These are phyloP conservation scores for Symbiodinium pilosum DNA, from an alignment of 73 alveolate species.

Conservation along the genomic window DNA sequence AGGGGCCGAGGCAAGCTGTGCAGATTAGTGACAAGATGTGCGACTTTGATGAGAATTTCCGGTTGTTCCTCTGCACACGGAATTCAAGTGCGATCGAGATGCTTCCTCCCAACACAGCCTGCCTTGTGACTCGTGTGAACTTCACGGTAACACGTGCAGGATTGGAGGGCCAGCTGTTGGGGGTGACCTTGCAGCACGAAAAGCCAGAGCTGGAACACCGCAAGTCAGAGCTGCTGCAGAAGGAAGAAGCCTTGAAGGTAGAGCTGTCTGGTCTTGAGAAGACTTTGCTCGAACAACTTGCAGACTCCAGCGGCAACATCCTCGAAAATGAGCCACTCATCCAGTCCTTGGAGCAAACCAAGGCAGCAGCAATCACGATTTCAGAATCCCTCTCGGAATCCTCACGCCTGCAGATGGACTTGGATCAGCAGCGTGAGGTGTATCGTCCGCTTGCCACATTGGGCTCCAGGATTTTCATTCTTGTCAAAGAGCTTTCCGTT, in stretches of 20 bases:
- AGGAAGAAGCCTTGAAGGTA: conserved; percentile 99
- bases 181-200: conserved; percentile 99
- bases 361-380: conserved; percentile 97
- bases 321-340: conserved; percentile 99
- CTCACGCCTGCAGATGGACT: conserved; percentile 97
- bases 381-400: conserved; percentile 98
- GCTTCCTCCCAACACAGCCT: conserved; percentile 99
- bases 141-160: conserved; percentile 99
- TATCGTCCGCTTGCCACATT: conserved; percentile 97
- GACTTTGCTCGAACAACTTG: conserved; percentile 98
- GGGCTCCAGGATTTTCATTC: conserved; percentile 99
- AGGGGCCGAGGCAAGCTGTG: conserved; percentile 99
- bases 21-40: conserved; percentile 99
- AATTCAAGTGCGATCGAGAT: conserved; percentile 98
- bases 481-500: conserved; percentile 98
- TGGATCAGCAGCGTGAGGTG: conserved; percentile 98
- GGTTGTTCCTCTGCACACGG: conserved; percentile 99
- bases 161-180: conserved; percentile 99
- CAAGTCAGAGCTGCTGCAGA: conserved; percentile 99
- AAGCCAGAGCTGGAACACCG: conserved; percentile 99
- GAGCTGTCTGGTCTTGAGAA: conserved; percentile 20
- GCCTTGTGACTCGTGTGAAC: conserved; percentile 98
- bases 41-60: conserved; percentile 99
- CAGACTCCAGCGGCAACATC: conserved; percentile 99
- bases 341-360: conserved; percentile 99